Evolutionary conservation across 2,329 filamentous ascomycete genomes (phyloP).

Genomic region (Botryotinia calthae): DNA sequence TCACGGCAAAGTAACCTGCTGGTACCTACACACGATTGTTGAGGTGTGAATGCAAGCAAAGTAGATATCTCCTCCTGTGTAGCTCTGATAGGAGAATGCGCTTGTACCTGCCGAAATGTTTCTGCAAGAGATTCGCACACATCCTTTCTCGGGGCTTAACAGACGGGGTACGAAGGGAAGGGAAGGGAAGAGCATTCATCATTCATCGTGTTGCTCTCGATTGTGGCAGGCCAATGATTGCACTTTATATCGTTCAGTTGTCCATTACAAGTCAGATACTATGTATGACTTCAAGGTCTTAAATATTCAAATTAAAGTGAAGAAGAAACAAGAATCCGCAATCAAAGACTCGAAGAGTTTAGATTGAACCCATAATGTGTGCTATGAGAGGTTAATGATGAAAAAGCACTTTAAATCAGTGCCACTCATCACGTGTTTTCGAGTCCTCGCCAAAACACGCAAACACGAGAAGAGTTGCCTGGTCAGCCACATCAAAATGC

Average conservation of each 20-base stretch:
- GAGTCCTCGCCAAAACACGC: slow-evolving; percentile 11
- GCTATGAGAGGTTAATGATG: neutral
- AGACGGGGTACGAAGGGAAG: neutral
- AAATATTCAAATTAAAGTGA: neutral
- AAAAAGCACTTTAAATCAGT: neutral
- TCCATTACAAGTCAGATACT: neutral
- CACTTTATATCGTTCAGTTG: neutral
- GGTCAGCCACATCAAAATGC: slow-evolving; percentile 19
- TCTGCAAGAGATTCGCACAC: neutral
- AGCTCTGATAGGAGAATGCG: neutral
- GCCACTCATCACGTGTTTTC: slow-evolving; percentile 9
- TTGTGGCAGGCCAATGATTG: neutral
- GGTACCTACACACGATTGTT: neutral
- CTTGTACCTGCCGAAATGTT: neutral
- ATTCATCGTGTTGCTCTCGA: neutral
- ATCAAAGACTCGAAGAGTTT: neutral
- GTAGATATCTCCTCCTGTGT: neutral
- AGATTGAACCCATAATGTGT: neutral
- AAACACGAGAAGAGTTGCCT: slow-evolving; percentile 17
- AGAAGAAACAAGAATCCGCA: neutral
- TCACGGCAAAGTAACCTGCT: neutral
- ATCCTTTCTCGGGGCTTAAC: neutral
- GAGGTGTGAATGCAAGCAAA: neutral
- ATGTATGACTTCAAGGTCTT: neutral
- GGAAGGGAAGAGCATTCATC: neutral